Evolutionary conservation across 1,284 basidiomycete species (phyloP).

Genomic region (Cystobasidiaceae sp.): DNA sequence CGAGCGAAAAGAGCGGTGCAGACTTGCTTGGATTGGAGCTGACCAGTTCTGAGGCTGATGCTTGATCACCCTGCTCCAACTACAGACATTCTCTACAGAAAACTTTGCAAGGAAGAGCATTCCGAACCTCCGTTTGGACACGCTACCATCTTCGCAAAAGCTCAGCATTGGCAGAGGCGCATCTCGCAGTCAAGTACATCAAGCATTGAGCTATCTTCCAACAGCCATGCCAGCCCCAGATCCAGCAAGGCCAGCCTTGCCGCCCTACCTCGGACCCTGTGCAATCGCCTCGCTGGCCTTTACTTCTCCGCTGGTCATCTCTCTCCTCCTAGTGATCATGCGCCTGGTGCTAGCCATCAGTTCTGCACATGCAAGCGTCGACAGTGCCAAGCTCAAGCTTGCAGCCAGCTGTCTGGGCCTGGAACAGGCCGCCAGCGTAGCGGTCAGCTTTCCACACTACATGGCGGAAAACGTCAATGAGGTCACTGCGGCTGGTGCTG

Average conservation of each 20-base stretch:
- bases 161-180: no score
- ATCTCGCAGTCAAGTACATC: neutral
- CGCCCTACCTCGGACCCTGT: slow-evolving; percentile 25
- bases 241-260: neutral
- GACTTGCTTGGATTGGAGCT: no score
- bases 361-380: slow-evolving; percentile 62
- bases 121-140: no score
- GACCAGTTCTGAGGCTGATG: no score
- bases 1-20: no score
- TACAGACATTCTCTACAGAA: no score
- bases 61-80: no score
- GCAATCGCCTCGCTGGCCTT: slow-evolving; percentile 56
- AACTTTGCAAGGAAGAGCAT: no score
- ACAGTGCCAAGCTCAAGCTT: slow-evolving; percentile 64
- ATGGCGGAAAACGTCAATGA: slow-evolving; percentile 77
- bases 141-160: no score
- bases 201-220: neutral
- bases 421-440: slow-evolving; percentile 70
- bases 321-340: slow-evolving; percentile 78
- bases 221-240: slow-evolving; percentile 6
- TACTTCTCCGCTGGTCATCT: slow-evolving; percentile 61
- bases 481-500: slow-evolving; percentile 68
- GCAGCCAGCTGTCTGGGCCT: slow-evolving; percentile 74
- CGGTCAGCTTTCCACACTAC: slow-evolving; percentile 79
- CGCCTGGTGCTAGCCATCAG: slow-evolving; percentile 67